A percentile compares a stretch with the other conserved stretches of the same genome.
Conservation (phyloP, 116 monocot species). For the Phalaenopsis hybrid region DNA sequence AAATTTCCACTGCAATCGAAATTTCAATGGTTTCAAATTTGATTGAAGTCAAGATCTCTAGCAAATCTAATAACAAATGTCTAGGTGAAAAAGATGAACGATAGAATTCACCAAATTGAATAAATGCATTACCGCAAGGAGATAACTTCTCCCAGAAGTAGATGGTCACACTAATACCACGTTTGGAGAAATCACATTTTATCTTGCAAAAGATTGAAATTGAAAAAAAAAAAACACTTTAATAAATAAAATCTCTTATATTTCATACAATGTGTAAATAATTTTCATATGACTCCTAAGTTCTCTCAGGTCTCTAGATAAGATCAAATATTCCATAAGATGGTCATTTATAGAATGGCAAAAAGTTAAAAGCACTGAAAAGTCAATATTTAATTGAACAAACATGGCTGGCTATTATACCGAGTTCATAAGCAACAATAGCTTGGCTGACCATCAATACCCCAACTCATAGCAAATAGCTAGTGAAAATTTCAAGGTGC, state of each 20-base stretch:
- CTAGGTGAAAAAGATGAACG: neutral
- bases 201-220: neutral
- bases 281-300: no score
- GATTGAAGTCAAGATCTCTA: neutral
- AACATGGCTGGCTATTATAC: no score
- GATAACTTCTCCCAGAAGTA: neutral
- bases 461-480: no score
- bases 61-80: neutral
- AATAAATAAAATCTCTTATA: neutral
- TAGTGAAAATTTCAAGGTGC: no score
- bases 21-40: neutral
- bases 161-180: neutral
- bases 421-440: no score
- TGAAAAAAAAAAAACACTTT: neutral
- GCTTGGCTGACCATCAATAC: no score
- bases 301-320: no score
- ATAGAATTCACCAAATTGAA: neutral
- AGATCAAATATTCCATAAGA: no score
- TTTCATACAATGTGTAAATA: no score
- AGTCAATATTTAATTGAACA: no score
- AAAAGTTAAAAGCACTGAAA: no score
- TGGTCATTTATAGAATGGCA: no score
- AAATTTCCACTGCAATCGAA: neutral
- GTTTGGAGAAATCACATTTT: neutral
- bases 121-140: neutral